Conservation (phyloP, 768 basidiomycete species). For the Tulasnella sp. region DNA sequence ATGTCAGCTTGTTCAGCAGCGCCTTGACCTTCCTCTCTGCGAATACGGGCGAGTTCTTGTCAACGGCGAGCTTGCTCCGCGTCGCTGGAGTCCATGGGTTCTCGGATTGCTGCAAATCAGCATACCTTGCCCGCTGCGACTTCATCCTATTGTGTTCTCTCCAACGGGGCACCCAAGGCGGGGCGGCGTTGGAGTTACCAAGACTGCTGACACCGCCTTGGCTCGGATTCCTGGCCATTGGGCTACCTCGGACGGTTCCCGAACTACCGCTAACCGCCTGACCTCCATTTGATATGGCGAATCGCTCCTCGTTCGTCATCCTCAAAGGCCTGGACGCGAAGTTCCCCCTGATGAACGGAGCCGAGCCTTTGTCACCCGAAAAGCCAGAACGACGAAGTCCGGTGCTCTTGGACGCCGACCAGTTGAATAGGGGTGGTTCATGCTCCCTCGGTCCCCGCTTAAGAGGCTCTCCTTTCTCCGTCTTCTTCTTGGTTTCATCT, state of each 20-base stretch:
- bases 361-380: neutral
- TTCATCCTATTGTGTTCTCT: slow-evolving; percentile 55
- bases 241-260: slow-evolving; percentile 29
- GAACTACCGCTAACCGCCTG: too few relatives aligned
- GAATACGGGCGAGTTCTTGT: slow-evolving; percentile 34
- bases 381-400: slow-evolving; percentile 38
- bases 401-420: slow-evolving; percentile 49
- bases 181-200: slow-evolving; percentile 46
- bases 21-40: slow-evolving; percentile 91
- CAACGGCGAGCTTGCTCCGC: neutral
- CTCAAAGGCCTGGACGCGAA: slow-evolving; percentile 20
- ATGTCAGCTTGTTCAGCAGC: slow-evolving; percentile 91
- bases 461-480: slow-evolving; percentile 25
- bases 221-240: slow-evolving; percentile 61
- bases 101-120: slow-evolving; percentile 62
- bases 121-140: slow-evolving; percentile 78
- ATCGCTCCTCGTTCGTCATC: slow-evolving; percentile 27
- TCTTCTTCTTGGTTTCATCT: neutral
- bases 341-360: slow-evolving; percentile 46
- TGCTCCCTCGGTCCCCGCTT: too few relatives aligned
- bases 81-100: slow-evolving; percentile 64
- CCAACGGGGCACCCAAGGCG: slow-evolving; percentile 43
- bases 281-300: slow-evolving; percentile 30
- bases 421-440: slow-evolving; percentile 67
- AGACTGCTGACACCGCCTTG: slow-evolving; percentile 39